Base-by-base conservation (phyloP, 164 flowering plant species). In the Berberis vulgaris region DNA sequence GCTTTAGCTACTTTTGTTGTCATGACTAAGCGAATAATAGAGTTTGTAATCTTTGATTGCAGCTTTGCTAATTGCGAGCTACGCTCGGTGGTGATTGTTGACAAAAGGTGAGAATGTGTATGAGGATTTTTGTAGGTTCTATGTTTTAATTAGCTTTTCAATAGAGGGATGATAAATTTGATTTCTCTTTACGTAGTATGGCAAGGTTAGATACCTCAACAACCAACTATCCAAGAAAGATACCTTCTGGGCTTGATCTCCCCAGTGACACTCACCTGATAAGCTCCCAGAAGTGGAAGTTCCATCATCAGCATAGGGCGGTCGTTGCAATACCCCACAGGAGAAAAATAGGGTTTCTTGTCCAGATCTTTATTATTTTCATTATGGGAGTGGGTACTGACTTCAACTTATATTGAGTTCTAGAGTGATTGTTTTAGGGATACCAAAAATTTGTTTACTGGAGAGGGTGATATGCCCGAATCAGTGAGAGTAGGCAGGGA, bases 51-150 rank as follows among this genome's bases (percentile, higher is more conserved):
- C 57, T 61, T 54, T 47, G 26, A 45, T 38, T 76, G 72, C 91
- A 91, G 98, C 74, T 91, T 91, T 75, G 82, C 84, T 12, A 91
- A 91, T 70, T 89, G 97, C 63, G 96, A 91, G 72, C 90, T 89
- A 38, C 97, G 94, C 7, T 89, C 96, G 3, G 44, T 91, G 76
- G 87, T 91, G 46, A 67, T 91, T 44, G 79, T 85, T 49, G 86
- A 89, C 65, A 84, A 63, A 75, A 63, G 86, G 97, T 88, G 69
- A 80, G 83, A 13, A 54, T 64, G 13, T 56, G 6, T 38, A 3
- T 6, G 13, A 38, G 8, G 8, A 7, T 38, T 26, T 56, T 38
- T 26, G 40, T 56, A 13, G 5, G 13, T 2, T 13, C 2, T 56
- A 26, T 56, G 4, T 38, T 2, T 2, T 9, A 26, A 26, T 26